Percentiles rank a stretch among this genome's conserved stretches.
These are phyloP conservation scores for Aspergillus ellipticus DNA, from an alignment of 495 filamentous ascomycete genomes.

Conservation along the genomic window DNA sequence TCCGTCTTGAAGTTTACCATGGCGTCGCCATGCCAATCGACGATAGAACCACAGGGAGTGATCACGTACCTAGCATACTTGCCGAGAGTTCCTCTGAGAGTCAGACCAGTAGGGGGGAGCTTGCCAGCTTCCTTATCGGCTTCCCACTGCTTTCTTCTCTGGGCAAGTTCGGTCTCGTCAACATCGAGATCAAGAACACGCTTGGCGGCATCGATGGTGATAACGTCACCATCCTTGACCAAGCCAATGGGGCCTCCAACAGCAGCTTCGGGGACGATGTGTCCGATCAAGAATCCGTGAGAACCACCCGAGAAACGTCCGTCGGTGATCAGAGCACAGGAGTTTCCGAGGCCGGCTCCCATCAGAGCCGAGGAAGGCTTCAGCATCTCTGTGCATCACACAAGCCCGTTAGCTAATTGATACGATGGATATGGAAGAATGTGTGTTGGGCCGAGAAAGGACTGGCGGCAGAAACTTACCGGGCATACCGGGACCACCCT, in stretches of 20 bases:
- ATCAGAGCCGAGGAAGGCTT: slow-evolving; percentile 78
- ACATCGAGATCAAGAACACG: slow-evolving; percentile 43
- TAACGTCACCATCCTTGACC: slow-evolving; percentile 45
- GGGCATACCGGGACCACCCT: slow-evolving; percentile 94
- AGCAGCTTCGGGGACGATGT: slow-evolving; percentile 50
- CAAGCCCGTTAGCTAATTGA: not conserved
- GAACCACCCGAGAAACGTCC: slow-evolving; percentile 38
- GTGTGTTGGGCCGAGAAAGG: not conserved
- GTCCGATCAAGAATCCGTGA: slow-evolving; percentile 47
- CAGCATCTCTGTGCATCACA: slow-evolving; percentile 58
- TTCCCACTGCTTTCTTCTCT: slow-evolving; percentile 56
- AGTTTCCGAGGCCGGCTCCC: slow-evolving; percentile 73
- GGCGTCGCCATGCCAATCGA: too few relatives aligned
- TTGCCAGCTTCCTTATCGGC: slow-evolving; percentile 20
- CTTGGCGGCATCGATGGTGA: slow-evolving; percentile 48
- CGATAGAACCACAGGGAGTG: not conserved
- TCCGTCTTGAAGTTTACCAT: not conserved
- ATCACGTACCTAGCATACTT: slow-evolving; percentile 63
- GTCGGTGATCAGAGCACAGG: slow-evolving; percentile 46
- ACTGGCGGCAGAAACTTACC: slow-evolving; percentile 20
- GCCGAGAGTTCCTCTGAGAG: slow-evolving; percentile 71
- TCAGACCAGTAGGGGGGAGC: slow-evolving; percentile 24
- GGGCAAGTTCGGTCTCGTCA: slow-evolving; percentile 54
- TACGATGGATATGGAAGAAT: not conserved
- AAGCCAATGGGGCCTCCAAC: slow-evolving; percentile 51